phyloP scores from a whole-genome alignment of 1,139 yeast species.

The Debaryomycetaceae sp. region DNA sequence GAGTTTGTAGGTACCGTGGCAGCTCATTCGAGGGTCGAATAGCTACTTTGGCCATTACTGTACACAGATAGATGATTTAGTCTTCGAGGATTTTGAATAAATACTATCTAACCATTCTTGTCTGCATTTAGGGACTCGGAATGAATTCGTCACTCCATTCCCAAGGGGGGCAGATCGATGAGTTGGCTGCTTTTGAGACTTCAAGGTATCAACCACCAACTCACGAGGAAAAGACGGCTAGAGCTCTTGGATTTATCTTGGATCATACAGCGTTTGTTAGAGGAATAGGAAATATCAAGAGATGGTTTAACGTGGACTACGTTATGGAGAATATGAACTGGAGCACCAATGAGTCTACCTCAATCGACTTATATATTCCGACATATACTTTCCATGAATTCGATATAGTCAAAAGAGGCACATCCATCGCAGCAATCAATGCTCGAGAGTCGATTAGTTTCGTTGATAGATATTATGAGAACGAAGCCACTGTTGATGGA shows the following conservation, averaged over 20 bases:
- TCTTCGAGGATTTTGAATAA: neutral
- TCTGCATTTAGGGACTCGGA: neutral
- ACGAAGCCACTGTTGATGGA: slow-evolving; percentile 4
- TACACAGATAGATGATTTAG: no score
- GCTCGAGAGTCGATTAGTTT: slow-evolving; percentile 56
- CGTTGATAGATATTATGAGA: slow-evolving; percentile 42
- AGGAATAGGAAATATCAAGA: slow-evolving; percentile 57
- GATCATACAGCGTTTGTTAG: slow-evolving; percentile 60
- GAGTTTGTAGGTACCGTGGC: no score
- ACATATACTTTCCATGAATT: slow-evolving; percentile 56
- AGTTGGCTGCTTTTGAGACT: slow-evolving; percentile 7
- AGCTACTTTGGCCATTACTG: no score
- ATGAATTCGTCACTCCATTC: neutral
- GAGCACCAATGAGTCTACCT: slow-evolving; percentile 14
- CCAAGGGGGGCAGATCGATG: slow-evolving; percentile 6
- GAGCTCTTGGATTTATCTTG: slow-evolving; percentile 38
- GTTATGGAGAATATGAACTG: slow-evolving; percentile 20
- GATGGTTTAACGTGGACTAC: slow-evolving; percentile 49
- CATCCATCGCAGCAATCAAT: slow-evolving; percentile 52
- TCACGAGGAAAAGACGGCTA: slow-evolving; percentile 1
- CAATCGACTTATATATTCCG: slow-evolving; percentile 43
- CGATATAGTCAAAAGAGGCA: slow-evolving; percentile 52
- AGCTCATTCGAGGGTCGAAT: no score
- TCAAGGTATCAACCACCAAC: neutral
- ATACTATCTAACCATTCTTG: neutral